Conservation (phyloP, 2,329 filamentous ascomycete genomes). For the Pleoardoris graminearum region DNA sequence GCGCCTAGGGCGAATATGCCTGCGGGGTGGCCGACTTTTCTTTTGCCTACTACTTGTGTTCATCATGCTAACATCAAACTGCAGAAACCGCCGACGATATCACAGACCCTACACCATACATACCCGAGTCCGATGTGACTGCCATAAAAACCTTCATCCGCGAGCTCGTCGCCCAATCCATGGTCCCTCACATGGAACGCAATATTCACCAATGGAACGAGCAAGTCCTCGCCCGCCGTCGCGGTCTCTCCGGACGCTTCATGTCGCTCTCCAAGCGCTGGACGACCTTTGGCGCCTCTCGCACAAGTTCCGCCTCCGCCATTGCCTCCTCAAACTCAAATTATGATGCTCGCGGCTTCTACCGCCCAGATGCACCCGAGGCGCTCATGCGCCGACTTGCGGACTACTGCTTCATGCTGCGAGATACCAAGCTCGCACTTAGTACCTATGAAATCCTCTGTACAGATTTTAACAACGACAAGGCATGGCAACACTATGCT, state of each 20-base stretch:
- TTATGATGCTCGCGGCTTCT: slow-evolving; percentile 83
- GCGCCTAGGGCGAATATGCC: too few species aligned
- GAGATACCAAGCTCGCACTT: slow-evolving; percentile 91
- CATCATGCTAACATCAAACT: neutral
- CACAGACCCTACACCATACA: slow-evolving; percentile 72
- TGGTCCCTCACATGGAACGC: slow-evolving; percentile 95
- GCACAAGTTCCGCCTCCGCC: slow-evolving; percentile 59
- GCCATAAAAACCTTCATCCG: slow-evolving; percentile 87
- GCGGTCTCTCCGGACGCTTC: slow-evolving; percentile 89
- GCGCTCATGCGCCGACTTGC: slow-evolving; percentile 90
- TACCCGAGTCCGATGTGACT: slow-evolving; percentile 90
- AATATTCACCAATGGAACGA: slow-evolving; percentile 93
- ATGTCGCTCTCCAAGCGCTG: slow-evolving; percentile 92
- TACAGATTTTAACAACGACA: slow-evolving; percentile 89
- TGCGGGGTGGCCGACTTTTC: too few species aligned
- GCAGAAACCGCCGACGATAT: slow-evolving; percentile 69
- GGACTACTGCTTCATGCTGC: slow-evolving; percentile 95
- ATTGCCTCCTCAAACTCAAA: slow-evolving; percentile 62
- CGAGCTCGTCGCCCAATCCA: slow-evolving; percentile 92
- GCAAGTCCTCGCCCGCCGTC: slow-evolving; percentile 86
- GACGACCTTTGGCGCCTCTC: slow-evolving; percentile 75
- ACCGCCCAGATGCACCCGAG: slow-evolving; percentile 80
- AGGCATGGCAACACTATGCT: slow-evolving; percentile 95
- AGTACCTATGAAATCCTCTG: slow-evolving; percentile 90
- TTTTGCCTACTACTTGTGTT: too few species aligned